Evolutionary conservation across 2,329 filamentous ascomycete genomes (phyloP), one percentile per base, ranked within the genome.

Genomic region (Sphaerulina musiva): DNA sequence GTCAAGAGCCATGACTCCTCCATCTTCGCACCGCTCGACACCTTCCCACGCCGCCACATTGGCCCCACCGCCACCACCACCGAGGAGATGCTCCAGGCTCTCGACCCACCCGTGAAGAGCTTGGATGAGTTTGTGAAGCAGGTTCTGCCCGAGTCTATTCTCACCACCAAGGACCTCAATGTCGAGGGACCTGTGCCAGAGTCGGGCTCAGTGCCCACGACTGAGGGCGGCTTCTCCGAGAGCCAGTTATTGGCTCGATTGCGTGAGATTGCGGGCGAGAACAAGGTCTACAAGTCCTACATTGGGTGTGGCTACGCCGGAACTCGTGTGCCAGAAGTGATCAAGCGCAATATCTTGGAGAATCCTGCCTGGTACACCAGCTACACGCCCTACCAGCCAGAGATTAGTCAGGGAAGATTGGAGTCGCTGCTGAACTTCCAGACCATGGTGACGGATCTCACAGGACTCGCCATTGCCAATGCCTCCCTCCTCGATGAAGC

Each of bases 341-440:
- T 97, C 70, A 89, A 93, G 77, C 81, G 91, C 62, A 96, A 96
- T 69, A 80, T 97, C 4, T 76, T 97, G 55, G 90, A 97, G 77
- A 92, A 87, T 70, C 92, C 92, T 4, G 90, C 85, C 8, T 97
- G 92, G 92, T 97, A 97, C 72, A 97, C 92, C 40, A 95, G 90
- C 74, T 96, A 97, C 72, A 96, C 92, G 0, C 92, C 92, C 12
- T 97, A 96, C 73, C 92, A 97, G 75, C 87, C 92, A 2, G 92
- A 97, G 74, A 95, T 97, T 76, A 95, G 90, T 70, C 92, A 97
- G 74, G 92, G 92, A 36, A 84, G 92, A 52, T 74, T 97, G 58
- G 89, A 96, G 77, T 95, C 89, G 5, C 76, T 97, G 51, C 77
- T 97, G 59, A 97, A 97, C 77, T 97, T 90, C 76, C 92, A 97